Conservation (phyloP, 805 yeast species). For the Schizosaccharomyces lindneri region DNA sequence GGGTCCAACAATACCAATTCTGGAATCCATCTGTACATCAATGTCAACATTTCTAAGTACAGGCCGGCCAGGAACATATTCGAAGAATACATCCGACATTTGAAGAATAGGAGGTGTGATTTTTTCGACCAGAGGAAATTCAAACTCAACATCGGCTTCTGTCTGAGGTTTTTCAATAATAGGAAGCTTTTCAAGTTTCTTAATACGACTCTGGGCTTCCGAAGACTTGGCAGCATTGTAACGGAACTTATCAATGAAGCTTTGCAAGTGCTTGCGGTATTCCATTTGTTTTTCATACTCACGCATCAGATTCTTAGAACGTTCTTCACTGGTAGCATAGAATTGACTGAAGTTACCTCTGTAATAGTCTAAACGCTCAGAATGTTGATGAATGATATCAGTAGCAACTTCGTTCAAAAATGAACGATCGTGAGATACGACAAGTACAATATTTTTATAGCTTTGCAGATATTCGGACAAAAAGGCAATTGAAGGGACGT, state of each 20-base stretch:
- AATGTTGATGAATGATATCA: conserved; percentile 91
- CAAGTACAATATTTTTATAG: conserved; percentile 77
- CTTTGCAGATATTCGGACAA: conserved; percentile 63
- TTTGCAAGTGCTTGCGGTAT: conserved; percentile 74
- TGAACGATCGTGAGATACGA: conserved; percentile 94
- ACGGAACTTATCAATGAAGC: conserved; percentile 83
- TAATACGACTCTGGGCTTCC: conserved; percentile 95
- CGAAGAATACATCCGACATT: conserved; percentile 64
- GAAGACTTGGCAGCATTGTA: conserved; percentile 94
- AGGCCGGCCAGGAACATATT: conserved; percentile 40
- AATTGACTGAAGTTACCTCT: conserved; percentile 76
- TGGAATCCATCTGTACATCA: conserved; percentile 76
- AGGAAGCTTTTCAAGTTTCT: conserved; percentile 86
- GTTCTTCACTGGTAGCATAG: conserved; percentile 81
- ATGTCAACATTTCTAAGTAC: conserved; percentile 56
- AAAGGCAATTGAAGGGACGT: conserved; percentile 92
- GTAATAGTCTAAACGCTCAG: conserved; percentile 88
- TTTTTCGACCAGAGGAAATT: conserved; percentile 85
- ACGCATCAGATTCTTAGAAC: conserved; percentile 73
- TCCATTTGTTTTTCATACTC: conserved; percentile 98
- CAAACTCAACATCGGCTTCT: conserved; percentile 60
- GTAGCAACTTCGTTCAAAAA: conserved; percentile 95
- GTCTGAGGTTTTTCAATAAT: conserved; percentile 82
- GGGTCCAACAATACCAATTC: conserved; percentile 94
- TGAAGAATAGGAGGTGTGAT: conserved; percentile 85